Evolutionary conservation across 106 monocot species (phyloP), one percentile per base, ranked within the genome.

Genomic region (Platanthera guangdongensis): DNA sequence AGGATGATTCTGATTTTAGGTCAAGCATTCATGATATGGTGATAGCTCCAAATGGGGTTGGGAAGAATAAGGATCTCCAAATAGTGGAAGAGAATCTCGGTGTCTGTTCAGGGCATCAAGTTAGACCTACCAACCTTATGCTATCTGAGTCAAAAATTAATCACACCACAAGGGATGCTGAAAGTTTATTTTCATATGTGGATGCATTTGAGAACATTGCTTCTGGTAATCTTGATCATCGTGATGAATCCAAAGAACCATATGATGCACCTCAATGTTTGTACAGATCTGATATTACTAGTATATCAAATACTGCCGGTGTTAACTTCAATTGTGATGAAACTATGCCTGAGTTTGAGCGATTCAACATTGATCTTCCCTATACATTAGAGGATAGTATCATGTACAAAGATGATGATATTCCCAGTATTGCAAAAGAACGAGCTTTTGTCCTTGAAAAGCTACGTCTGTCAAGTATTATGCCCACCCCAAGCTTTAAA

Each of bases 331-430:
- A 69, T 63, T 62, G 64, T 25, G 51, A 81, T 68, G 68, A 73
- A 4, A 77, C 64, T 72, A 80, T 82, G 85, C 87, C 87, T 25
- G 87, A 85, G 39, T 73, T 82, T 52, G 89, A 92, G 74, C 75
- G 81, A 9, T 88, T 87, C 73, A 83, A 73, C 75, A 72, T 89
- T 79, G 79, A 25, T n/a, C 13, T 68, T 76, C 73, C 81, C 64
- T 75, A 78, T 57, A n/a, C 32, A 30, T 9, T 25, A 10, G 54
- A 76, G 54, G 62, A 70, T 75, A 77, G 46, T 63, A 51, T 51
- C 47, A 50, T 54, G 13, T 52, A 70, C 50, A 68, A 73, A 39
- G 48, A 75, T 77, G 79, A 81, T 68, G 71, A 85, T 70, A 71
- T 79, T 78, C 71, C 82, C 52, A 28, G 32, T 79, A 68, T 81